Conservation (phyloP, 768 basidiomycete species). For the Chalciporus pseudorubinellus region DNA sequence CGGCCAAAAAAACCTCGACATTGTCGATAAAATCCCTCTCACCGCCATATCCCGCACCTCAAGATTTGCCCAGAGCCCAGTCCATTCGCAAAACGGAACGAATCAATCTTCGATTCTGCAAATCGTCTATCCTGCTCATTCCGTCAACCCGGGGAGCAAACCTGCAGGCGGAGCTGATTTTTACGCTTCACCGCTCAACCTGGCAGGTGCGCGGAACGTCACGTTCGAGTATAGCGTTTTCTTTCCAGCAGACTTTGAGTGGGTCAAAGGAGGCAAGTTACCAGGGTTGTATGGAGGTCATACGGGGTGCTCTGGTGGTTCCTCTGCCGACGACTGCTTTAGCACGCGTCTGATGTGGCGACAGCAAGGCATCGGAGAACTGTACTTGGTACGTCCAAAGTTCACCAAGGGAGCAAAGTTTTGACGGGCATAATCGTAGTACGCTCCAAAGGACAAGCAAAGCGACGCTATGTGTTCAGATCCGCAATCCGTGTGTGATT, state of each 20-base stretch:
- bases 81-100: conserved; percentile 18
- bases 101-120: conserved; percentile 49
- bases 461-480: conserved; percentile 55
- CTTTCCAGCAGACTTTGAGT: conserved; percentile 73
- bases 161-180: conserved; percentile 77
- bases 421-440: conserved; percentile 41
- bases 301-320: conserved; percentile 67
- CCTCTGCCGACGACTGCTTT: conserved; percentile 71
- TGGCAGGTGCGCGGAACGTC: conserved; percentile 49
- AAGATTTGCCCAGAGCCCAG: conserved; percentile 10
- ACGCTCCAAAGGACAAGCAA: conserved; percentile 73
- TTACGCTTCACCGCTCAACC: conserved; percentile 47
- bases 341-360: conserved; percentile 89
- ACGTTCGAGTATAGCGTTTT: conserved; percentile 70
- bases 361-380: conserved; percentile 61
- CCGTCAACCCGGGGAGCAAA: conserved; percentile 61
- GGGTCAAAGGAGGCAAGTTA: conserved; percentile 80
- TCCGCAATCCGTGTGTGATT: conserved; percentile 59
- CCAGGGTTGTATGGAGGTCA: conserved; percentile 79
- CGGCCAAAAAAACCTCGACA: too few species aligned
- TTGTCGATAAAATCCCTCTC: conserved; percentile 50
- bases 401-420: not conserved
- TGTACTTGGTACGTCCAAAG: conserved; percentile 58
- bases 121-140: conserved; percentile 64
- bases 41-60: conserved; percentile 27